Conservation (phyloP, 202 grass and related monocot species). For the Setaria italica region DNA sequence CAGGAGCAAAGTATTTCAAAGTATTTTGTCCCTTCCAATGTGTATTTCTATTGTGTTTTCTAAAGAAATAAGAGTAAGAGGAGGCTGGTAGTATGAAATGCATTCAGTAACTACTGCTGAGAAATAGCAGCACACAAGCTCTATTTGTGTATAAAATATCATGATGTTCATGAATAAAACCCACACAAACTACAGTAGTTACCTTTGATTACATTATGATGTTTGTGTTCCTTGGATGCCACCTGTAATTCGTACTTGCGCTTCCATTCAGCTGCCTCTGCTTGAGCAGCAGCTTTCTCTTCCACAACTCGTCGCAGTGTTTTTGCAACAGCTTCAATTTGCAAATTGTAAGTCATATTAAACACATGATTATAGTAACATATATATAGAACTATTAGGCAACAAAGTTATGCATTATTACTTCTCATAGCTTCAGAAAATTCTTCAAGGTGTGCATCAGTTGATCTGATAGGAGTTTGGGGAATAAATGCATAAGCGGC, state of each 20-base stretch:
- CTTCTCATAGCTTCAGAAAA: conserved; percentile 95
- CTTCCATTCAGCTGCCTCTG: conserved; percentile 91
- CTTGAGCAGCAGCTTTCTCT: conserved; percentile 89
- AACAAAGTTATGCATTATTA: conserved; percentile 42
- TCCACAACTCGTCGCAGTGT: conserved; percentile 80
- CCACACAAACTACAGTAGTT: no score
- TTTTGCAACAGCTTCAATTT: conserved; percentile 84
- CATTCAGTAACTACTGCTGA: not conserved
- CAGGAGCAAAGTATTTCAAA: no score
- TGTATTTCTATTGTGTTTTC: conserved; percentile 18
- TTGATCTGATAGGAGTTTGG: conserved; percentile 71
- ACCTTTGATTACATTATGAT: conserved; percentile 66
- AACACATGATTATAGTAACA: conserved; percentile 23
- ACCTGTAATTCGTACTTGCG: conserved; percentile 85
- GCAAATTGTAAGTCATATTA: conserved; percentile 31
- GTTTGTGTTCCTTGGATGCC: conserved; percentile 60
- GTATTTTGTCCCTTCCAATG: not conserved
- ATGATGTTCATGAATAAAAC: no score
- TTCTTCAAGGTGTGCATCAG: conserved; percentile 88
- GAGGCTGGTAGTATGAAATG: not conserved
- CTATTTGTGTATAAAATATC: conserved; percentile 12
- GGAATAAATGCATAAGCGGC: conserved; percentile 68
- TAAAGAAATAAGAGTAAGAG: not conserved
- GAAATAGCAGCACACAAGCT: not conserved
- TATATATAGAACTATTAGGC: not conserved